phyloP scores from a whole-genome alignment of 106 monocot species.

The Dendrobium nobile region DNA sequence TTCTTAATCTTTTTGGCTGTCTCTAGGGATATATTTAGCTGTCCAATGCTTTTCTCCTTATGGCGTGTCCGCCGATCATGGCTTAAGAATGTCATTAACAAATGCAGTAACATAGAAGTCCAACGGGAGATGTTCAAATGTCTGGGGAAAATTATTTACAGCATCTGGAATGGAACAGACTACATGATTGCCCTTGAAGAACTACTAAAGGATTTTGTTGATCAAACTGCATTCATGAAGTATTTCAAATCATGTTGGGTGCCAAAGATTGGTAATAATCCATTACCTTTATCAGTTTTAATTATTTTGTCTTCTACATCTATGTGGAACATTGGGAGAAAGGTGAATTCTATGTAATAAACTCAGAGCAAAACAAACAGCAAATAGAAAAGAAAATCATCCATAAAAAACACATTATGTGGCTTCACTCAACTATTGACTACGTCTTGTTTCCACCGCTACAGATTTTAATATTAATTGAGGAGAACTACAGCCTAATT shows the following conservation, averaged over 20 bases:
- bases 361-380: too few species aligned
- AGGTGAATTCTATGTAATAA: too few species aligned
- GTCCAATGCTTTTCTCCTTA: slow-evolving; percentile 74
- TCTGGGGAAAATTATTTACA: slow-evolving; percentile 53
- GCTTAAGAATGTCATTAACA: slow-evolving; percentile 76
- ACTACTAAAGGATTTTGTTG: slow-evolving; percentile 80
- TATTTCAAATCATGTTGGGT: slow-evolving; percentile 89
- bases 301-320: neutral
- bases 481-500: too few species aligned
- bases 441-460: too few species aligned
- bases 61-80: slow-evolving; percentile 92
- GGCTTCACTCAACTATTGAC: too few species aligned
- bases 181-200: slow-evolving; percentile 27
- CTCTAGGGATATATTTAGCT: slow-evolving; percentile 65
- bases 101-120: slow-evolving; percentile 59
- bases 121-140: slow-evolving; percentile 65
- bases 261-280: slow-evolving; percentile 78
- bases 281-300: neutral
- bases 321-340: too few species aligned
- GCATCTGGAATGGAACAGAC: slow-evolving; percentile 45
- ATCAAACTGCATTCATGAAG: slow-evolving; percentile 74
- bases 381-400: too few species aligned
- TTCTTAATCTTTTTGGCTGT: slow-evolving; percentile 5
- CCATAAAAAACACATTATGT: too few species aligned
- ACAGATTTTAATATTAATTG: too few species aligned